Evolutionary conservation across 495 filamentous ascomycete species (phyloP).

Genomic region (Penicilliopsis zonata): DNA sequence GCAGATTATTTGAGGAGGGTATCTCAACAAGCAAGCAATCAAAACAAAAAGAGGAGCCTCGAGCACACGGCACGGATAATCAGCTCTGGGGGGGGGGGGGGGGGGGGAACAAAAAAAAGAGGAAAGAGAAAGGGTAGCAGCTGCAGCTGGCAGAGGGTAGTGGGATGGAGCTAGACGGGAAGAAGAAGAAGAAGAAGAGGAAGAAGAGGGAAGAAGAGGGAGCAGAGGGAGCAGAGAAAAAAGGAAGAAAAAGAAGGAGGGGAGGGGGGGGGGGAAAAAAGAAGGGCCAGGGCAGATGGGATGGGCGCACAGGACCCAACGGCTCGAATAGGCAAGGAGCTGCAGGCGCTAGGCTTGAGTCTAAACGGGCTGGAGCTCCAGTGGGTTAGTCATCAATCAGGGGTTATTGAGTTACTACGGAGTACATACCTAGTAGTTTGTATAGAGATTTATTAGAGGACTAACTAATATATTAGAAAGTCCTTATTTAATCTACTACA

Average conservation of each 20-base stretch:
- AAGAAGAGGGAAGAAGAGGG: constrained; percentile 8
- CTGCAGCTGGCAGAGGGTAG: constrained; percentile 7
- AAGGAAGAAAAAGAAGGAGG: constrained; percentile 4
- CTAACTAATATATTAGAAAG: not conserved
- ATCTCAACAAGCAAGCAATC: constrained; percentile 21
- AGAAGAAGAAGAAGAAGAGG: constrained; percentile 7
- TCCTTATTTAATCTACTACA: too few relatives aligned
- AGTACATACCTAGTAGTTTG: too few relatives aligned
- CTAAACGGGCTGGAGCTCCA: constrained; percentile 5
- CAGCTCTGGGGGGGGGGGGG: too few relatives aligned
- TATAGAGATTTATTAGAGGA: not conserved
- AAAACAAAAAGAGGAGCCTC: constrained; percentile 4
- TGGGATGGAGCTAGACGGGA: constrained; percentile 5
- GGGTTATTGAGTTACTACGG: constrained; percentile 1
- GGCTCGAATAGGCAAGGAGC: constrained; percentile 19
- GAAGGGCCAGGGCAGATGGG: constrained; percentile 2
- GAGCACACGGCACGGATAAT: constrained; percentile 5
- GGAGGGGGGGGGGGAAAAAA: constrained; percentile 1
- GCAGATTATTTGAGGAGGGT: constrained; percentile 13
- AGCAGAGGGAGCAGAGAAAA: constrained; percentile 15
- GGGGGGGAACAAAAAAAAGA: constrained; percentile 37
- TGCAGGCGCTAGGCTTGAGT: constrained; percentile 26
- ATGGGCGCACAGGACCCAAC: constrained; percentile 1
- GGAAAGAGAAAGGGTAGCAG: constrained; percentile 8
- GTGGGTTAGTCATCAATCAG: constrained; percentile 2